Evolutionary conservation across 2,329 filamentous ascomycete genomes (phyloP), one percentile per base, ranked within the genome.

Genomic region (Pseudocercospora fijiensis): DNA sequence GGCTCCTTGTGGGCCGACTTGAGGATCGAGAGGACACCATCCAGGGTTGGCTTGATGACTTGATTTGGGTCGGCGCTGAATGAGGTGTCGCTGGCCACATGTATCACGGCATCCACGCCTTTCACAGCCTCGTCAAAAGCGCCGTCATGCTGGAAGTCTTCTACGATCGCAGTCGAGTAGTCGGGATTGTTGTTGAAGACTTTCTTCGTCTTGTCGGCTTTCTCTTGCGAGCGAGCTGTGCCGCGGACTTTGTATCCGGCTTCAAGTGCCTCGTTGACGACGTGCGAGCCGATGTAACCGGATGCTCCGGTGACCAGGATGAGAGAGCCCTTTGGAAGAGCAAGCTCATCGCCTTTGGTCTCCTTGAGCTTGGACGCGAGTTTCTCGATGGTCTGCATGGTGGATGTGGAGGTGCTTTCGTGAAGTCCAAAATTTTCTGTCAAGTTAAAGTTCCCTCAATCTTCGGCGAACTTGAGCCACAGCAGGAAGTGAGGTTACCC

Each of bases 91-190:
- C 78, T 77, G 0, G 83, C 82, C 9, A 81, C 74, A 64, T 84
- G 82, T 16, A 79, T 74, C 56, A 84, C 75, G 3, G 78, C 80
- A 1, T 76, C 71, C 20, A 76, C 75, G n/a, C 77, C 77, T 78
- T 76, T 62, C 79, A 70, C 61, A 3, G 76, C 78, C 16, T 76
- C 70, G 37, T 81, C 75, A 51, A 82, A 79, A 1, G 76, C 76
- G n/a, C 75, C 73, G 0, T 73, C 57, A 2, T 72, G 69, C 2
- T 71, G 49, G 20, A 71, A 69, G 49, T 69, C 65, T n/a, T 58
- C 60, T 0, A 67, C 69, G 8, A 71, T 65, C 37, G 65, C 63
- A 1, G 65, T 69, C 22, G 67, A 64, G 58, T 68, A 71, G 27
- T 67, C 61, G 1, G 67, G 60, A 43, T 70, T 37, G 60, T 69